Percentiles rank a stretch among this genome's conserved stretches.
These are phyloP conservation scores for Ammopiptanthus mongolicus DNA, from an alignment of 306 rosid species.

Conservation along the genomic window DNA sequence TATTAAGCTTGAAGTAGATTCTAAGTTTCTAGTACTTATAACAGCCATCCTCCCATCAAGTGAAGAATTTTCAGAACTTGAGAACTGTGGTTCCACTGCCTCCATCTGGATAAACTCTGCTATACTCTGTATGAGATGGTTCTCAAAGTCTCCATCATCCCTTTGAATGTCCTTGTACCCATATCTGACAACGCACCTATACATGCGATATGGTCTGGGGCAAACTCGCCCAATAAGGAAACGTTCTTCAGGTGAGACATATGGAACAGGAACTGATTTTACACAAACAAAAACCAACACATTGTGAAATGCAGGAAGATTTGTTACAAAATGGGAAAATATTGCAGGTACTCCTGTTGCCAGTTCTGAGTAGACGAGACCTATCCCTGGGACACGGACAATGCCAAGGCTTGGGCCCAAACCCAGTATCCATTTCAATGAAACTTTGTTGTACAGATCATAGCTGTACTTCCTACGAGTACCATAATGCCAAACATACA, in stretches of 20 bases:
- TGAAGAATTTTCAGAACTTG: conserved; percentile 54
- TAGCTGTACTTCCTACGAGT: conserved; percentile 68
- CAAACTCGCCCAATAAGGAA: conserved; percentile 80
- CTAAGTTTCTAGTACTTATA: conserved; percentile 50
- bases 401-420: conserved; percentile 88
- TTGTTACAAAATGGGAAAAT: conserved; percentile 88
- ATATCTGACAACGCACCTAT: conserved; percentile 76
- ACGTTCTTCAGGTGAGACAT: conserved; percentile 80
- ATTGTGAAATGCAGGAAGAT: conserved; percentile 86
- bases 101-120: conserved; percentile 87
- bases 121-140: conserved; percentile 72
- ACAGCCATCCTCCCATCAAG: conserved; percentile 86
- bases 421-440: conserved; percentile 78
- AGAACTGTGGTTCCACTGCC: conserved; percentile 62
- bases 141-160: conserved; percentile 80
- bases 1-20: conserved; percentile 40
- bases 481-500: conserved; percentile 88
- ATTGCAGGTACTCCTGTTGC: conserved; percentile 83
- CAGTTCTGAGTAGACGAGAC: conserved; percentile 81
- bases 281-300: conserved; percentile 81
- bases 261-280: conserved; percentile 82
- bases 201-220: conserved; percentile 81
- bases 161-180: conserved; percentile 82
- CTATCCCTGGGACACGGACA: conserved; percentile 88
- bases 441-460: conserved; percentile 81